These are phyloP conservation scores for Neurospora sp. DNA, from an alignment of 2,329 filamentous ascomycete genomes.

Conservation along the genomic window DNA sequence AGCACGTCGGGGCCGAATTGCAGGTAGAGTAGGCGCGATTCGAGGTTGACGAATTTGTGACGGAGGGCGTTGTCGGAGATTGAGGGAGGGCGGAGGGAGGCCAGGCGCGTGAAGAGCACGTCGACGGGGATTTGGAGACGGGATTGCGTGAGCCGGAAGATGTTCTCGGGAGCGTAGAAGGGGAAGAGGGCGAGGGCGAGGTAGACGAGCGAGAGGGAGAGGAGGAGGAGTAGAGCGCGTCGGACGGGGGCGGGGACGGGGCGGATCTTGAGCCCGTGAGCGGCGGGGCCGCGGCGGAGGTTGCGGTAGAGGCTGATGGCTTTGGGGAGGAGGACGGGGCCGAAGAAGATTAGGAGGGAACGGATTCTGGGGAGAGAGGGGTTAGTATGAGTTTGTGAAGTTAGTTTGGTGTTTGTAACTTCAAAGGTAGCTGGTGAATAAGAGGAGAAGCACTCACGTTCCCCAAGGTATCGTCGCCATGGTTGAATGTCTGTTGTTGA, in stretches of 20 bases:
- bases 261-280: slow-evolving; percentile 38
- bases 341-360: slow-evolving; percentile 52
- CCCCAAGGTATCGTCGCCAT: slow-evolving; percentile 36
- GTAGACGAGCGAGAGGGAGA: slow-evolving; percentile 38
- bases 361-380: slow-evolving; percentile 32
- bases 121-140: slow-evolving; percentile 79
- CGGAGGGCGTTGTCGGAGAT: slow-evolving; percentile 54
- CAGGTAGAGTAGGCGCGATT: slow-evolving; percentile 72
- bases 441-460: slow-evolving; percentile 30
- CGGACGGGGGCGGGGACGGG: slow-evolving; percentile 43
- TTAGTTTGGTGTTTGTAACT: not conserved
- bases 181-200: slow-evolving; percentile 56
- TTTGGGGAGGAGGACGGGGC: slow-evolving; percentile 61
- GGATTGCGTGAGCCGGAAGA: slow-evolving; percentile 69
- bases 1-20: slow-evolving; percentile 70
- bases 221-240: slow-evolving; percentile 47
- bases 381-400: not conserved
- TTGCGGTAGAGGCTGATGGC: slow-evolving; percentile 55
- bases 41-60: slow-evolving; percentile 57
- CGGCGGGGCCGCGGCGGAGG: slow-evolving; percentile 28
- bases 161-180: slow-evolving; percentile 62
- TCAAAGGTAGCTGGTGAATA: not conserved
- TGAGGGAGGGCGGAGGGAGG: slow-evolving; percentile 48
- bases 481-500: slow-evolving; percentile 1
- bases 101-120: slow-evolving; percentile 71